Base-by-base conservation (phyloP, 2,329 filamentous ascomycete genomes). In the Mycocentrospora acerina region DNA sequence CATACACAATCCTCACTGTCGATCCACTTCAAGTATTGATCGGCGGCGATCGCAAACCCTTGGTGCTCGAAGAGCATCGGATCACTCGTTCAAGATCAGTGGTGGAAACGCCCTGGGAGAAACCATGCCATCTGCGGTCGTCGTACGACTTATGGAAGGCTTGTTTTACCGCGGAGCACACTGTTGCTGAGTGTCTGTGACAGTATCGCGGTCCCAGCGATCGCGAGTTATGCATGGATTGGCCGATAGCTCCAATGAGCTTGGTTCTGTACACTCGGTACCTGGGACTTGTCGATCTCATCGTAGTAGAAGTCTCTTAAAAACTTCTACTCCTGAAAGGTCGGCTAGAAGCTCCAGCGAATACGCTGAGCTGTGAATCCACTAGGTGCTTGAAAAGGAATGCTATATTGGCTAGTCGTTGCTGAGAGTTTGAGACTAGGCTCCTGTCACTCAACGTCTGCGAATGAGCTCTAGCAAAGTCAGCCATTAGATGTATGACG, bases 51-150 rank as follows among this genome's bases (percentile, higher is more conserved):
- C 57, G 37, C 33, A 29, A 41, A 43, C 30, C 44, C 40, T 44
- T 41, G 45, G 48, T 42, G 33, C 41, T 48, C 36, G 40, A 46
- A 36, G 35, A 46, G 46, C 37, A 31, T 57, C 35, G 47, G 48
- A 42, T 45, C 40, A 35, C 39, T 34, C 18, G 25, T 36, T 44
- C 34, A 41, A 40, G 35, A 27, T 48, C 40, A 59, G 44, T 60
- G 55, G 55, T 61, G 55, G 56, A 60, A 59, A 57, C 48, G 35
- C 37, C 35, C 44, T 52, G 55, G 56, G 42, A 55, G n/a, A 44
- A 55, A 57, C 54, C 41, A 52, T 46, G 44, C 44, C 43, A 35
- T 48, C 47, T 57, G 53, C 46, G 37, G 38, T 35, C 42, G 29
- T 64, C 55, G 53, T 60, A 65, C 53, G 58, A 64, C 48, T 42